These are phyloP conservation scores for Gastrolobium bilobum DNA, from an alignment of 306 rosid genomes.

Conservation along the genomic window DNA sequence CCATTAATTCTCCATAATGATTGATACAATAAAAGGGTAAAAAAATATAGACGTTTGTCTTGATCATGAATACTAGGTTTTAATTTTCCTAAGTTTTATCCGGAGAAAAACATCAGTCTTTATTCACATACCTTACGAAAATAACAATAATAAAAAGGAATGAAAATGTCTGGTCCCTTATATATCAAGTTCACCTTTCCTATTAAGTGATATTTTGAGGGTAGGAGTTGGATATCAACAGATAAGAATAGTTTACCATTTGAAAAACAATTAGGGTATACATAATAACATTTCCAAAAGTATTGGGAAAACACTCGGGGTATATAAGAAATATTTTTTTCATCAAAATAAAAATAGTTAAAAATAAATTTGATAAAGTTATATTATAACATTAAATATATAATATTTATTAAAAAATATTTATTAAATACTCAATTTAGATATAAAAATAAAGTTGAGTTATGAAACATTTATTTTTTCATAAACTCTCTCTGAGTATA, in stretches of 20 bases:
- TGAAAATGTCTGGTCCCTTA: neutral
- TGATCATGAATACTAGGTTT: neutral
- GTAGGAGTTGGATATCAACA: neutral
- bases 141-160: neutral
- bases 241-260: slow-evolving; percentile 43
- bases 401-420: too few relatives aligned
- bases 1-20: slow-evolving; percentile 1
- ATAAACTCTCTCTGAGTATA: too few relatives aligned
- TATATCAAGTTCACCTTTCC: slow-evolving; percentile 20
- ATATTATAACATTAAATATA: too few relatives aligned
- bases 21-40: neutral
- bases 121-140: neutral
- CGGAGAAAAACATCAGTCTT: neutral
- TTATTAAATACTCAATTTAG: too few relatives aligned
- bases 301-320: too few relatives aligned
- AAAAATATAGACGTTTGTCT: neutral
- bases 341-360: too few relatives aligned
- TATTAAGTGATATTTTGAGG: slow-evolving; percentile 31
- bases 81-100: too few relatives aligned
- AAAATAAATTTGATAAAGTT: too few relatives aligned
- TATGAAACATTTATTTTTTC: too few relatives aligned
- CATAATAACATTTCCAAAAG: too few relatives aligned
- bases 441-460: too few relatives aligned
- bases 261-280: neutral
- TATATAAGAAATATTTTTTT: too few relatives aligned